Evolutionary conservation across 371 early-diverging fungal species (phyloP).

Genomic region (Smittium mucronatum): DNA sequence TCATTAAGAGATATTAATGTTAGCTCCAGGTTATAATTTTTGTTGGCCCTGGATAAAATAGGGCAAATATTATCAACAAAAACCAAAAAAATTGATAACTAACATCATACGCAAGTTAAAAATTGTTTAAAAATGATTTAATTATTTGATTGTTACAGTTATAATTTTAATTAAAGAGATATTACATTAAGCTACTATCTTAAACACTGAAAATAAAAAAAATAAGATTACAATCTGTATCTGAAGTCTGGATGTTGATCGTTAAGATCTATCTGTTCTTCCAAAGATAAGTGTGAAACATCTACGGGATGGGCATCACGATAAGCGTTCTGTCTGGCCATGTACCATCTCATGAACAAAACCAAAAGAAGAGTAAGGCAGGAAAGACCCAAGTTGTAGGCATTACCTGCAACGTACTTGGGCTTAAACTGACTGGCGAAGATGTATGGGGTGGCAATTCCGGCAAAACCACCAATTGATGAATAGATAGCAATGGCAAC

Average conservation of each 20-base stretch:
- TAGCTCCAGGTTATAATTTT: too few relatives aligned
- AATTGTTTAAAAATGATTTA: too few relatives aligned
- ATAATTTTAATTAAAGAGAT: too few relatives aligned
- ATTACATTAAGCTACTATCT: too few relatives aligned
- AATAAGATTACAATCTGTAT: constrained; percentile 11
- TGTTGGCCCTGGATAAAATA: too few relatives aligned
- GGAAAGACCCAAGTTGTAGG: not conserved
- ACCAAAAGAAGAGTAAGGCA: not conserved
- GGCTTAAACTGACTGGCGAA: constrained; percentile 8
- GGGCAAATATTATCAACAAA: too few relatives aligned
- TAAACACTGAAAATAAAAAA: not conserved
- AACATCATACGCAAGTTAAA: too few relatives aligned
- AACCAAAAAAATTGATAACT: too few relatives aligned
- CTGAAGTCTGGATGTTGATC: constrained; percentile 15
- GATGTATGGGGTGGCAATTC: constrained; percentile 9
- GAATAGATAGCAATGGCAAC: not conserved
- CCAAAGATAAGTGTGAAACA: constrained; percentile 9
- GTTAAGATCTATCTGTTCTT: constrained; percentile 6
- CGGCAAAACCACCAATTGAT: constrained; percentile 8
- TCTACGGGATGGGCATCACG: constrained; percentile 4
- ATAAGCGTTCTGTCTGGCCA: not conserved
- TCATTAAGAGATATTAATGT: too few relatives aligned
- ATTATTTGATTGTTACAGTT: too few relatives aligned
- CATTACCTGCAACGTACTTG: constrained; percentile 5
- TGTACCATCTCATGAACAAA: not conserved